Evolutionary conservation across 2,329 filamentous ascomycete genomes (phyloP), one percentile per base, ranked within the genome.

Genomic region (Fusarium redolens): DNA sequence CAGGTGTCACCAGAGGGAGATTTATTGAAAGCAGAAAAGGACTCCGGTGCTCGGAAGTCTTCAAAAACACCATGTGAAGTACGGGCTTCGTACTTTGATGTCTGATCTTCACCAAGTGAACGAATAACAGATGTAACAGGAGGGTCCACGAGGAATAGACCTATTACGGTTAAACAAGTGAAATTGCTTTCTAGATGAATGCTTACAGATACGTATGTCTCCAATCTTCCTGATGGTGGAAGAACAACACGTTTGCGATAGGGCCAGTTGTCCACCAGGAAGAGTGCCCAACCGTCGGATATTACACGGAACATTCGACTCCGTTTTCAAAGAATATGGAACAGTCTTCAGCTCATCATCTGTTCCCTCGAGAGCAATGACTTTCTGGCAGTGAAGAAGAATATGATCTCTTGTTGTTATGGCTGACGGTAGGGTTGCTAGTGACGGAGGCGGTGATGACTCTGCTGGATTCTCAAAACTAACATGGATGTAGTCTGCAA

Each of bases 341-440:
- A 12, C 52, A 0, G 22, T 1, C 0, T 22, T 43, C 2, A 55
- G 1, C 13, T 41, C 35, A 0, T 33, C 37, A 0, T 55, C 37
- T 0, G 28, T 7, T 25, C 37, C 52, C 0, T 33, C 37, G 0
- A 55, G 20, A 0, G 28, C 52, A 0, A 55, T 43, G 1, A 55
- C 37, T 10, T 55, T 55, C 4, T 55, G 52, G 4, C 20, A 33
- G 5, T 55, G 52, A 6, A 55, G 37, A 5, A 41, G 52, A 7
- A 55, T 55, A 11, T 43, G 28, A 3, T 55, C 28, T 4, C 20
- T 55, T 4, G 20, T 55, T 0, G 25, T 37, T 55, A 43, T 55
- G 0, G 3, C 1, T 0, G 52, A 55, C 0, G 37, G 37, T 0
- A 55, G 12, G 0, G 11, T 41, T 0, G 52, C 52, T 0, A 6